Conservation (phyloP, 192 early-diverging fungal genomes). For the Piromyces finnis region DNA sequence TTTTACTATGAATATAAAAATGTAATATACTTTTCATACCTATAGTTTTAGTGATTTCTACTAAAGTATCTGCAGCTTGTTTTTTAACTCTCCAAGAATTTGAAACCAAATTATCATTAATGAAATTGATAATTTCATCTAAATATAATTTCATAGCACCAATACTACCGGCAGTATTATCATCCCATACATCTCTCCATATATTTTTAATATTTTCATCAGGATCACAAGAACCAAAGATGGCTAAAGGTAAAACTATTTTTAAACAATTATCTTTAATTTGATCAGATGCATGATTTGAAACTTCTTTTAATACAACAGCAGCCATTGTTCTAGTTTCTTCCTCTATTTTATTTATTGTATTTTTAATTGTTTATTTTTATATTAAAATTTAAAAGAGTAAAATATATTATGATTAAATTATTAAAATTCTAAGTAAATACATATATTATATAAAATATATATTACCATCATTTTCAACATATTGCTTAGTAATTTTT, state of each 20-base stretch:
- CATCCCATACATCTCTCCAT: constrained; percentile 65
- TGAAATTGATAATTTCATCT: constrained; percentile 33
- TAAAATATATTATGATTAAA: no score
- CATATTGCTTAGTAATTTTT: constrained; percentile 54
- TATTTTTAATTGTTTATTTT: no score
- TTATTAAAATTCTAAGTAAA: no score
- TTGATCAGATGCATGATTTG: constrained; percentile 38
- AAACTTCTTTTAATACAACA: constrained; percentile 45
- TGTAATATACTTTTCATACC: no score
- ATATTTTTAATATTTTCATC: constrained; percentile 25
- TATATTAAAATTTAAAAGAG: no score
- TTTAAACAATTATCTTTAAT: constrained; percentile 25
- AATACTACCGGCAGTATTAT: constrained; percentile 44
- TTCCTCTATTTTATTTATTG: constrained; percentile 22
- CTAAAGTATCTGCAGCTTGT: constrained; percentile 46
- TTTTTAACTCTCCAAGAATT: constrained; percentile 59
- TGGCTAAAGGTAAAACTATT: constrained; percentile 49
- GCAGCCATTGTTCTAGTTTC: constrained; percentile 50
- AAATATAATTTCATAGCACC: constrained; percentile 43
- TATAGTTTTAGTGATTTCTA: constrained; percentile 32
- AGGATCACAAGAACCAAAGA: constrained; percentile 45
- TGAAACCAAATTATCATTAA: not conserved
- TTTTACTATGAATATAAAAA: no score
- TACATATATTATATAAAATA: no score
- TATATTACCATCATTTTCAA: constrained; percentile 36